Evolutionary conservation across 805 yeast species (phyloP).

Genomic region (Candida chauliodis): DNA sequence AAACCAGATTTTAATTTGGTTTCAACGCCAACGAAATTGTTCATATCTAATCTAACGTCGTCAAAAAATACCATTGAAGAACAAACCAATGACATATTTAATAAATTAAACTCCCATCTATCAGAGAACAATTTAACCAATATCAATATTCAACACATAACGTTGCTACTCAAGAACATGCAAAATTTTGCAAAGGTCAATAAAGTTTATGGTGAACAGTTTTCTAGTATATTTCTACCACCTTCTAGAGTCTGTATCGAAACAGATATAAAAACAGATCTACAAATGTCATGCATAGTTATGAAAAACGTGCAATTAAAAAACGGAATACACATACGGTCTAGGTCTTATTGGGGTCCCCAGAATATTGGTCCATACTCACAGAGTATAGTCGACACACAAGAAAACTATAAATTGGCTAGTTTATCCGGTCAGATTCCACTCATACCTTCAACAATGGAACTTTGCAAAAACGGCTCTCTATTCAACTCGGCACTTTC

Average conservation of each 20-base stretch:
- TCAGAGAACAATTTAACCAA: conserved; percentile 25
- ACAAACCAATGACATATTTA: conserved; percentile 52
- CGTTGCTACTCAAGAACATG: conserved; percentile 66
- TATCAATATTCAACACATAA: conserved; percentile 54
- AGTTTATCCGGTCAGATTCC: conserved; percentile 90
- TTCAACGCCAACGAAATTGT: conserved; percentile 17
- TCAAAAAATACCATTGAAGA: conserved; percentile 15
- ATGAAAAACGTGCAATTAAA: conserved; percentile 33
- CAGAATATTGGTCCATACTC: conserved; percentile 98
- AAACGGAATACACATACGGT: conserved; percentile 83
- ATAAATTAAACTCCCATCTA: conserved; percentile 36
- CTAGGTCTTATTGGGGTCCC: conserved; percentile 97
- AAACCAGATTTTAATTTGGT: conserved; percentile 3
- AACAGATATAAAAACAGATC: conserved; percentile 35
- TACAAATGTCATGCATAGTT: conserved; percentile 63
- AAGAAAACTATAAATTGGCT: conserved; percentile 42
- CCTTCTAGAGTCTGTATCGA: conserved; percentile 89
- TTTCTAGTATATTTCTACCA: conserved; percentile 59
- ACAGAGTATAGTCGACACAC: conserved; percentile 59
- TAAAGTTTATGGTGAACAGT: conserved; percentile 51
- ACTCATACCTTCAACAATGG: conserved; percentile 69
- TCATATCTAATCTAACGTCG: conserved; percentile 28
- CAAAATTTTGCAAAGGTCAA: conserved; percentile 59
- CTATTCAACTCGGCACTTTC: conserved; percentile 49
- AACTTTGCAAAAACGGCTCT: conserved; percentile 21